phyloP scores from a whole-genome alignment of 1,284 basidiomycete species.

The Marasmius sp. region DNA sequence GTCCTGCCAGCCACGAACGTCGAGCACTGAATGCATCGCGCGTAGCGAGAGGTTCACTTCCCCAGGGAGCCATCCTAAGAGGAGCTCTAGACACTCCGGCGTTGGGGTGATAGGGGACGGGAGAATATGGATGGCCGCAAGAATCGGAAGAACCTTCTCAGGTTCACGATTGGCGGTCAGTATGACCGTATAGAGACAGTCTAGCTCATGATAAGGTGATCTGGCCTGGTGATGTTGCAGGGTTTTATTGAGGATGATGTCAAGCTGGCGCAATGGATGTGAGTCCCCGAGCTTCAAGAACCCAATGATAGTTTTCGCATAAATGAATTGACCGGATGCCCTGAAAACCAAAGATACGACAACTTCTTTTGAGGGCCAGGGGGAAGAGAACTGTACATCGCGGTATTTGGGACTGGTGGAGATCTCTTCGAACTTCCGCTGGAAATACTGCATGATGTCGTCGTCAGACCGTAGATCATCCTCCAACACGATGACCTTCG shows the following conservation, averaged over 20 bases:
- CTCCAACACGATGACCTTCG: neutral
- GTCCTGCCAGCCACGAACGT: neutral
- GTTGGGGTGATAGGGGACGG: neutral
- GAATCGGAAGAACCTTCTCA: neutral
- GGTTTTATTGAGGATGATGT: neutral
- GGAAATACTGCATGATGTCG: neutral
- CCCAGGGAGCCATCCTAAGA: neutral
- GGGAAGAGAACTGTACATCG: neutral
- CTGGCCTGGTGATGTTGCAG: neutral
- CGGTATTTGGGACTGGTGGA: neutral
- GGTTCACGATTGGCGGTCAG: neutral
- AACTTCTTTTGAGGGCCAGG: conserved; percentile 4
- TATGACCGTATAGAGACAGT: too few relatives aligned
- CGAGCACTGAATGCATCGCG: conserved; percentile 7
- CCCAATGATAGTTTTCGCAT: conserved; percentile 6
- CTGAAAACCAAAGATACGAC: neutral
- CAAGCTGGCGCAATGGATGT: conserved; percentile 2
- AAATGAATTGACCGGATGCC: conserved; percentile 14
- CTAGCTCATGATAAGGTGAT: conserved; percentile 1
- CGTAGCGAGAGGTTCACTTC: neutral
- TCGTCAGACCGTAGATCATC: neutral
- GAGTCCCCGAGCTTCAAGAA: conserved; percentile 4
- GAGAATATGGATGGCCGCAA: neutral
- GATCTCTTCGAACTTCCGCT: neutral
- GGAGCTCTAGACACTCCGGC: neutral